These are phyloP conservation scores for Cupressus sempervirens DNA, from an alignment of 75 land plant genomes.

Conservation along the genomic window DNA sequence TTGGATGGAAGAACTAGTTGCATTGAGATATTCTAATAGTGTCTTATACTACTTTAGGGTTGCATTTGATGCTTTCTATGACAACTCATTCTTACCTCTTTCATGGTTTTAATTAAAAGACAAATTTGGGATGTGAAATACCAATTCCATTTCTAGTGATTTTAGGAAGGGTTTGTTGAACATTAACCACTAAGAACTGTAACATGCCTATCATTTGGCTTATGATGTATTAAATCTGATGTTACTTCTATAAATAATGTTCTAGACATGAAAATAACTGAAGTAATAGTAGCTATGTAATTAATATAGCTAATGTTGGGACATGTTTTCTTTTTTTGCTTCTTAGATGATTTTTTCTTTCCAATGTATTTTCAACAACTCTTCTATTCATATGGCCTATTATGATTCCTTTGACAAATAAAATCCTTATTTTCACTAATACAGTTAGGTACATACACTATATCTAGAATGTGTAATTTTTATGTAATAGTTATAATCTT, in stretches of 20 bases:
- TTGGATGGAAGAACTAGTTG: not conserved
- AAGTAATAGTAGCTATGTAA: not conserved
- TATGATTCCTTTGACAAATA: not conserved
- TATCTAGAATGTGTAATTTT: not conserved
- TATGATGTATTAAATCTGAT: not conserved
- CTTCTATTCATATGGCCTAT: not conserved
- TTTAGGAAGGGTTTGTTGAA: not conserved
- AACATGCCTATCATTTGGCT: not conserved
- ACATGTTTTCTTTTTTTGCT: not conserved
- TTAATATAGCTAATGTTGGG: not conserved
- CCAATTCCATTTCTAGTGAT: too few species aligned
- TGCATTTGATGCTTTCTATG: conserved; percentile 12
- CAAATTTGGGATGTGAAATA: not conserved
- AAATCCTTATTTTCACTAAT: not conserved
- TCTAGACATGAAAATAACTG: not conserved
- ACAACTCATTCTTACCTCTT: conserved; percentile 69
- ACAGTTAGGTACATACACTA: not conserved
- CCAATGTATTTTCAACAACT: not conserved
- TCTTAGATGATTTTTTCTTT: not conserved
- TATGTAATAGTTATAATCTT: not conserved
- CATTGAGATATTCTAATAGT: not conserved
- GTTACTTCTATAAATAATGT: not conserved
- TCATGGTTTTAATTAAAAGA: not conserved
- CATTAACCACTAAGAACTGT: not conserved
- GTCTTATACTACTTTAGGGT: conserved; percentile 2